Evolutionary conservation across 2,329 filamentous ascomycete species (phyloP).

Genomic region (Penicillium sp.): DNA sequence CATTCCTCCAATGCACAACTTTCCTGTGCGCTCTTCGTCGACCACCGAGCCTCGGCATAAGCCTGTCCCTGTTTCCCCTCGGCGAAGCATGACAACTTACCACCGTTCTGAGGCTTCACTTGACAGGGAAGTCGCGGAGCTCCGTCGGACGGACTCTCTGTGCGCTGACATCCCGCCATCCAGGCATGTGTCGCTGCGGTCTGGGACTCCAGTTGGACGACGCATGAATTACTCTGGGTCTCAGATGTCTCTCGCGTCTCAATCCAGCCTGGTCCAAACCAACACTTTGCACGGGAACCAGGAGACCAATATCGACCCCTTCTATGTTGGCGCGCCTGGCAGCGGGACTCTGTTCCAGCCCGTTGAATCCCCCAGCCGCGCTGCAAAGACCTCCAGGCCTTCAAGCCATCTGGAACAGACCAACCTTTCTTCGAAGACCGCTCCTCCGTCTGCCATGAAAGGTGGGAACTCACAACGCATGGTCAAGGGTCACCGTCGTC

Average conservation of each 20-base stretch:
- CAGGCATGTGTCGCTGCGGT: slow-evolving; percentile 20
- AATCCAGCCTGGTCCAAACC: slow-evolving; percentile 29
- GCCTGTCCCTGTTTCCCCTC: slow-evolving; percentile 29
- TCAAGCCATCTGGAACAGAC: slow-evolving; percentile 25
- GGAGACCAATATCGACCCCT: slow-evolving; percentile 28
- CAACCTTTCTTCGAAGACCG: slow-evolving; percentile 22
- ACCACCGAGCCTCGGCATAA: slow-evolving; percentile 24
- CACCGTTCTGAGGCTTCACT: slow-evolving; percentile 27
- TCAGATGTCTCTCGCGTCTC: slow-evolving; percentile 19
- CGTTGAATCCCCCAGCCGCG: slow-evolving; percentile 21
- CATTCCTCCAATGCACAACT: slow-evolving; percentile 27
- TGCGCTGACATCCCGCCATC: slow-evolving; percentile 21
- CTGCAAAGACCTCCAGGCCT: slow-evolving; percentile 13
- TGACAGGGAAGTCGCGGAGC: slow-evolving; percentile 26
- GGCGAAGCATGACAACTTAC: slow-evolving; percentile 35
- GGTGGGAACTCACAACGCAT: slow-evolving; percentile 35
- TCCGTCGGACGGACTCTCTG: slow-evolving; percentile 35
- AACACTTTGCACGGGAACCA: slow-evolving; percentile 23
- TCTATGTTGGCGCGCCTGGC: slow-evolving; percentile 22
- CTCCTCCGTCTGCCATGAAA: slow-evolving; percentile 36
- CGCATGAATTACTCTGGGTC: slow-evolving; percentile 9
- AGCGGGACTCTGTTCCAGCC: slow-evolving; percentile 20
- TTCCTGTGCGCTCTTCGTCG: slow-evolving; percentile 30
- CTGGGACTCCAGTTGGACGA: slow-evolving; percentile 12
- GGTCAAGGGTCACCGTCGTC: slow-evolving; percentile 43